These are phyloP conservation scores for Sanguinoderma infundibulare DNA, from an alignment of 1,284 basidiomycete genomes.

Conservation along the genomic window DNA sequence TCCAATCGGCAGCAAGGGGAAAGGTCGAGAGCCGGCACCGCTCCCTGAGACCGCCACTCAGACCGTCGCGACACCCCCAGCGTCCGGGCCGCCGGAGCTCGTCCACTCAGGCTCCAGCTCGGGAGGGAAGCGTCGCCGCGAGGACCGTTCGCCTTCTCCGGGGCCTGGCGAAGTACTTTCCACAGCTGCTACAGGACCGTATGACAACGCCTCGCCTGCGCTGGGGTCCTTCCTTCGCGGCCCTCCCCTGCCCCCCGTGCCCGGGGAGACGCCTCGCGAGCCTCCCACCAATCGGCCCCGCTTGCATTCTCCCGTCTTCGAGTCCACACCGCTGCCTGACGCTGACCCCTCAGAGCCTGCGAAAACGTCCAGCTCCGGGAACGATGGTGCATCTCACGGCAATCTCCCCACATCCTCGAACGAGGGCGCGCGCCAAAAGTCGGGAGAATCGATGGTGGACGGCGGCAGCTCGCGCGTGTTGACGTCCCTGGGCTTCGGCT, in stretches of 20 bases:
- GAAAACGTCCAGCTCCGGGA: no score
- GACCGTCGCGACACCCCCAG: not conserved
- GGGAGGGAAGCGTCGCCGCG: conserved; percentile 53
- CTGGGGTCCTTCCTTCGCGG: conserved; percentile 62
- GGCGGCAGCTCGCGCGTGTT: conserved; percentile 12
- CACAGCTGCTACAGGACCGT: conserved; percentile 39
- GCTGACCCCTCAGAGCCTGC: not conserved
- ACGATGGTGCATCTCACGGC: no score
- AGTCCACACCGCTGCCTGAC: not conserved
- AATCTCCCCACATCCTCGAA: not conserved
- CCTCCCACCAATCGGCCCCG: conserved; percentile 51
- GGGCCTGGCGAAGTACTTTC: conserved; percentile 1
- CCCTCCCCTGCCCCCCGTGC: conserved; percentile 37
- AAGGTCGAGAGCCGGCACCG: conserved; percentile 41
- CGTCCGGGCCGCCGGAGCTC: not conserved
- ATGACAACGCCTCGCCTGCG: conserved; percentile 54
- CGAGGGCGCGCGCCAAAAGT: conserved; percentile 21
- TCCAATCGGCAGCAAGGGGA: conserved; percentile 56
- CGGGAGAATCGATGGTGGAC: conserved; percentile 24
- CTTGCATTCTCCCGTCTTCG: conserved; percentile 38
- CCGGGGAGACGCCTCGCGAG: conserved; percentile 34
- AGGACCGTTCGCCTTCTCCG: conserved; percentile 47
- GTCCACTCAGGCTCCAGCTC: not conserved
- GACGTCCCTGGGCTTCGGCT: not conserved
- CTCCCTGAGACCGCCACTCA: conserved; percentile 7